phyloP scores from a whole-genome alignment of 495 filamentous ascomycete genomes.

The Cercophora newfieldiana region DNA sequence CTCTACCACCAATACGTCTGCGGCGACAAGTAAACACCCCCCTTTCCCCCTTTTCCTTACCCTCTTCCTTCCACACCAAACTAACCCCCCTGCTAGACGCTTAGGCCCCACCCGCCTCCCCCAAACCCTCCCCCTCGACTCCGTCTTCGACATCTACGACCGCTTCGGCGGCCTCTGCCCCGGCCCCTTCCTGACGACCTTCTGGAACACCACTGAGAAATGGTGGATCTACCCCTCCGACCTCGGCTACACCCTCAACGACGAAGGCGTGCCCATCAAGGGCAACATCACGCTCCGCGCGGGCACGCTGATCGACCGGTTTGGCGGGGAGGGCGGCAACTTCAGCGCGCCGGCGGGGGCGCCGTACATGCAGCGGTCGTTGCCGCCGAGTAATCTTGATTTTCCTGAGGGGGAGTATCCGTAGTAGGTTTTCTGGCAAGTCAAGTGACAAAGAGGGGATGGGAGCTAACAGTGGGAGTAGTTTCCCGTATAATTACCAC shows the following conservation, averaged over 20 bases:
- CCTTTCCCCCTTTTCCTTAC: background rate
- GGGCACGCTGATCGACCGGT: constrained; percentile 56
- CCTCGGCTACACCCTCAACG: constrained; percentile 46
- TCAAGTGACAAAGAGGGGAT: background rate
- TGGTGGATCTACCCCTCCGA: constrained; percentile 44
- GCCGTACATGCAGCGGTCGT: constrained; percentile 52
- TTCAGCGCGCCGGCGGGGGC: constrained; percentile 51
- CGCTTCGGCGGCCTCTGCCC: constrained; percentile 55
- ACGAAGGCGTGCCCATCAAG: constrained; percentile 36
- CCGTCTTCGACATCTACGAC: constrained; percentile 37
- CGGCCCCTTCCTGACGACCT: constrained; percentile 48
- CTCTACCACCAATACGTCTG: constrained; percentile 42
- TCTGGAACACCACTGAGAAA: constrained; percentile 37
- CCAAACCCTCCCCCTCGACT: constrained; percentile 38
- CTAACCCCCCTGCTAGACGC: constrained; percentile 19
- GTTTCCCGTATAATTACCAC: constrained; percentile 56
- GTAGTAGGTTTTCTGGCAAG: constrained; percentile 20
- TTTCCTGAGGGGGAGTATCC: constrained; percentile 33
- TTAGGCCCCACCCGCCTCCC: constrained; percentile 49
- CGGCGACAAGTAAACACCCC: constrained; percentile 34
- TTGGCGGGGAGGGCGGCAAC: constrained; percentile 48
- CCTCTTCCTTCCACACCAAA: background rate
- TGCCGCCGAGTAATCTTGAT: constrained; percentile 54
- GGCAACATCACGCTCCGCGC: constrained; percentile 47
- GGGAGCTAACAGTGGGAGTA: background rate